These are phyloP conservation scores for Epichloe scottii DNA, from an alignment of 2,329 filamentous ascomycete genomes.

Conservation along the genomic window DNA sequence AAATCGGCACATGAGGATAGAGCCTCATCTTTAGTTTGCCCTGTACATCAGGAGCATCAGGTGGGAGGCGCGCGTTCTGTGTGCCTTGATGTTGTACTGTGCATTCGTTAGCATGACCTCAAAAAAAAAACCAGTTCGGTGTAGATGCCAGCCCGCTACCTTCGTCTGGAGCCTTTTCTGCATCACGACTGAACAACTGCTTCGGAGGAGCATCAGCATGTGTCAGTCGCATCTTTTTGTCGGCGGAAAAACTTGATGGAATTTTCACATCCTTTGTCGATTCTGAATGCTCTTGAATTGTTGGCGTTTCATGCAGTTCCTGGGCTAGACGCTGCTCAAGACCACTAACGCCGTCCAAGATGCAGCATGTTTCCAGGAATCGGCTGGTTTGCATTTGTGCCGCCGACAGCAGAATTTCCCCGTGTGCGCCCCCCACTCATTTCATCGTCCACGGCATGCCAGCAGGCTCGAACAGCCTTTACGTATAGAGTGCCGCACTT, in stretches of 20 bases:
- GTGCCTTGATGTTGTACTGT: neutral
- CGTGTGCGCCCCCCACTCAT: slow-evolving; percentile 30
- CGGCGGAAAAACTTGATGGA: neutral
- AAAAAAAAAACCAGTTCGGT: neutral
- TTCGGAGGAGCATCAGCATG: neutral
- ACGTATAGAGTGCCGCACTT: slow-evolving; percentile 64
- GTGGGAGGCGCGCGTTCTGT: slow-evolving; percentile 1
- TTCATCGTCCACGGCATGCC: slow-evolving; percentile 55
- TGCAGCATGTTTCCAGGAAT: slow-evolving; percentile 47
- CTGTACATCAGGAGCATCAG: slow-evolving; percentile 10
- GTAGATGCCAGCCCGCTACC: no score
- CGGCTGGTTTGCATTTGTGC: slow-evolving; percentile 43
- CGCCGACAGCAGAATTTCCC: slow-evolving; percentile 38
- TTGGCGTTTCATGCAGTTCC: slow-evolving; percentile 25
- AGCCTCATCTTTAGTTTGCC: slow-evolving; percentile 35
- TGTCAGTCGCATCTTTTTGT: slow-evolving; percentile 1
- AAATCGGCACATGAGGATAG: slow-evolving; percentile 45
- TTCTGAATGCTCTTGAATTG: neutral
- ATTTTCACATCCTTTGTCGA: slow-evolving; percentile 3
- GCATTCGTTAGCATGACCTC: neutral
- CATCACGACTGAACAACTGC: neutral
- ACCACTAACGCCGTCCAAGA: slow-evolving; percentile 45
- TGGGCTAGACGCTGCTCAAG: slow-evolving; percentile 40
- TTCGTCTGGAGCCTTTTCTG: neutral
- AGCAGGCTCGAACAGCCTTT: slow-evolving; percentile 61